These are phyloP conservation scores for Dendrobium nobile DNA, from an alignment of 106 monocot species.

Conservation along the genomic window DNA sequence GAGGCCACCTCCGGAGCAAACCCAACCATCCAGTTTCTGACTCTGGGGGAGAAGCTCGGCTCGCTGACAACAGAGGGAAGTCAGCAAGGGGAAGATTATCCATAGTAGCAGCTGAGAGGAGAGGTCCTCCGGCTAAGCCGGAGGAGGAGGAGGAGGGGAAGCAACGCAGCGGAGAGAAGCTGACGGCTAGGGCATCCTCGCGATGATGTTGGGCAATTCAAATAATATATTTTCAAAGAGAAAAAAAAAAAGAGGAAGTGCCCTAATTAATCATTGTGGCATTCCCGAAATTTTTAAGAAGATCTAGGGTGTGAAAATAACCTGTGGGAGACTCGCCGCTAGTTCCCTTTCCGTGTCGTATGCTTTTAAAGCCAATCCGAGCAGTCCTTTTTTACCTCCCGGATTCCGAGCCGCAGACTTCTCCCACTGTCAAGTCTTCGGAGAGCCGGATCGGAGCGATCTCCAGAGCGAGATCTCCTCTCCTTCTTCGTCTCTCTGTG, in stretches of 20 bases:
- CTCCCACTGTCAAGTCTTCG: background rate
- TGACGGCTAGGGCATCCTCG: too few relatives aligned
- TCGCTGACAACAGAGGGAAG: too few relatives aligned
- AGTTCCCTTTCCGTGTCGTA: background rate
- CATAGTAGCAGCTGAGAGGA: too few relatives aligned
- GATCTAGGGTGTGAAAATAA: background rate
- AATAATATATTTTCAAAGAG: background rate
- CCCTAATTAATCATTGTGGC: background rate
- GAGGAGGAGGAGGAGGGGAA: too few relatives aligned
- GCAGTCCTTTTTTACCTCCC: background rate
- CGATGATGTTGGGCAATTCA: too few relatives aligned
- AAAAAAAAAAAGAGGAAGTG: background rate
- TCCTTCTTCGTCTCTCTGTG: background rate
- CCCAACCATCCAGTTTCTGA: too few relatives aligned
- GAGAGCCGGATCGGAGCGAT: slow-evolving; percentile 6
- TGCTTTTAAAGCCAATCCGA: background rate
- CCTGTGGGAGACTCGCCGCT: background rate
- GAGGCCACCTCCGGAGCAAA: too few relatives aligned
- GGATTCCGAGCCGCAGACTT: background rate
- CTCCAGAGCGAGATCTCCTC: background rate
- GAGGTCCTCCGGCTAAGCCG: too few relatives aligned
- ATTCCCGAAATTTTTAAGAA: background rate
- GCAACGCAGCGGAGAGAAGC: too few relatives aligned
- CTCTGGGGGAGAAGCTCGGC: too few relatives aligned
- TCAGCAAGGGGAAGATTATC: too few relatives aligned